Conservation (phyloP, 108 stramenopile genomes). For the Parmales sp. region DNA sequence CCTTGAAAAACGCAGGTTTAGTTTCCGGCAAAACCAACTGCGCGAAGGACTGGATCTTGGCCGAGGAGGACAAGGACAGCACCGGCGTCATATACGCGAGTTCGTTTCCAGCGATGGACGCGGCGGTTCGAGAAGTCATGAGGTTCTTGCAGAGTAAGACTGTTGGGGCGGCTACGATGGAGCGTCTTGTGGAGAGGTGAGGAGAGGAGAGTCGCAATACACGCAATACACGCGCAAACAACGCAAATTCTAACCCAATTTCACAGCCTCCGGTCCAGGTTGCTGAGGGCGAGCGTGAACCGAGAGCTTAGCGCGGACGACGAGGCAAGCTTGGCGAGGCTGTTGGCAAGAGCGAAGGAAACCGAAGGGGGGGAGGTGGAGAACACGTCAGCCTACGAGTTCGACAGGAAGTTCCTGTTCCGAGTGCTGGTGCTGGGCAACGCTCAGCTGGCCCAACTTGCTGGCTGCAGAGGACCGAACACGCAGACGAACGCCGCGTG, state of each 20-base stretch:
- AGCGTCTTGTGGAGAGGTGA: conserved; percentile 61
- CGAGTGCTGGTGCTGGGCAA: conserved; percentile 86
- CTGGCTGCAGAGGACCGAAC: conserved; percentile 88
- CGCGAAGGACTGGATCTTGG: conserved; percentile 72
- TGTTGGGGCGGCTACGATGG: conserved; percentile 59
- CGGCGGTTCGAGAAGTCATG: conserved; percentile 91
- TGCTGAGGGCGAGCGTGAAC: conserved; percentile 57
- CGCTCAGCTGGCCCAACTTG: conserved; percentile 89
- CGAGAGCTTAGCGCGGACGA: conserved; percentile 62
- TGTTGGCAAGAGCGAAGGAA: conserved; percentile 51
- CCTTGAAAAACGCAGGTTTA: conserved; percentile 81
- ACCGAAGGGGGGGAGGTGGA: conserved; percentile 27
- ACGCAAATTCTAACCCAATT: too few relatives aligned
- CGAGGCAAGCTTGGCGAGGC: conserved; percentile 68
- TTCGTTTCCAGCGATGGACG: conserved; percentile 91
- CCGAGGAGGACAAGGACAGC: conserved; percentile 74
- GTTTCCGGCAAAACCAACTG: conserved; percentile 65
- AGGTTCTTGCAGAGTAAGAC: conserved; percentile 77
- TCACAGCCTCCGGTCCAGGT: conserved; percentile 61
- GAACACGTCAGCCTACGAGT: conserved; percentile 49
- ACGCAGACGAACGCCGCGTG: conserved; percentile 96
- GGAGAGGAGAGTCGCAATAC: too few relatives aligned
- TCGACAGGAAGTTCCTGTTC: conserved; percentile 96
- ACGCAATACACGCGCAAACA: too few relatives aligned
- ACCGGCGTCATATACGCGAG: conserved; percentile 93